Evolutionary conservation across 768 basidiomycete species (phyloP).

Genomic region (Boletus reticuloceps): DNA sequence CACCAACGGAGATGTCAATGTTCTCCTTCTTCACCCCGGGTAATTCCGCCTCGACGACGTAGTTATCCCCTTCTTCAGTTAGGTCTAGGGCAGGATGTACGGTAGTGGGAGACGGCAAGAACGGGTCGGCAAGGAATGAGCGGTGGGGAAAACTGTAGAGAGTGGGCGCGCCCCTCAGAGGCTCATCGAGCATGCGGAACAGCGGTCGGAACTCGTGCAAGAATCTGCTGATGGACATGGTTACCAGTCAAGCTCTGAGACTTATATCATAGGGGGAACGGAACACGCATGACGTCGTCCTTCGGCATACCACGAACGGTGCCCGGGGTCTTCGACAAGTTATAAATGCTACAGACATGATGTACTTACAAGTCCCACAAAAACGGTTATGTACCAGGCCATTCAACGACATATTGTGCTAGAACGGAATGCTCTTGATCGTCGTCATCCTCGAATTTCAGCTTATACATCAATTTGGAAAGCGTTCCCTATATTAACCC

Average conservation of each 20-base stretch:
- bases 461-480: conserved; percentile 63
- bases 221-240: conserved; percentile 67
- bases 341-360: too few species aligned
- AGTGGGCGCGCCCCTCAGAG: conserved; percentile 40
- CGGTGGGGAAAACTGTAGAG: conserved; percentile 29
- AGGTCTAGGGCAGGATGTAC: conserved; percentile 64
- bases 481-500: conserved; percentile 28
- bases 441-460: conserved; percentile 89
- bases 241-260: neutral
- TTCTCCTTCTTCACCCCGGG: conserved; percentile 80
- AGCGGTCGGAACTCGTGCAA: conserved; percentile 71
- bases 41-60: conserved; percentile 72
- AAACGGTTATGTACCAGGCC: conserved; percentile 45
- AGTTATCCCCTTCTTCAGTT: conserved; percentile 60
- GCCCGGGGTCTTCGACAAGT: conserved; percentile 11
- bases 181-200: conserved; percentile 76
- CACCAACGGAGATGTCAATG: conserved; percentile 65
- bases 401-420: conserved; percentile 83
- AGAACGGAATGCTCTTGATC: conserved; percentile 75
- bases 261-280: neutral
- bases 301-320: conserved; percentile 11
- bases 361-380: too few species aligned
- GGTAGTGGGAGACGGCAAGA: conserved; percentile 35
- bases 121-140: conserved; percentile 49
- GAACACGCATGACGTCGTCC: conserved; percentile 11